Evolutionary conservation across 768 basidiomycete species (phyloP), one percentile per base, ranked within the genome.

Genomic region (Tubosaeta sp.): DNA sequence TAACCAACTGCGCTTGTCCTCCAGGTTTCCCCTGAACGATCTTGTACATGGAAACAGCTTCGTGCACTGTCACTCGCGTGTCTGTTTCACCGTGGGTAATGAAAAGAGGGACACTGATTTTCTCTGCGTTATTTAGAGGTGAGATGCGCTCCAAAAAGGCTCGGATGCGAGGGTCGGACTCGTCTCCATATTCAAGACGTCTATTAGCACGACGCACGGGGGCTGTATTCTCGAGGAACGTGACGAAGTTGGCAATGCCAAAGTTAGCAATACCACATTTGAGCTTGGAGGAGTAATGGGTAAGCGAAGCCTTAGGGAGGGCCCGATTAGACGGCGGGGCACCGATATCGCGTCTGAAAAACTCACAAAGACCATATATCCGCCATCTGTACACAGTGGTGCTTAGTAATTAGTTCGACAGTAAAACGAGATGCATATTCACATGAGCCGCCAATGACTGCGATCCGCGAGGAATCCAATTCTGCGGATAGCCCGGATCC

Each of bases 11-110:
- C 6, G 64, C 60, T 32, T 63, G 60, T 36, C 68, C 63, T 27
- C 57, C 67, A 3, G 38, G 51, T 7, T 25, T 52, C 24, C 59
- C 52, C 18, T 52, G 47, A 14, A 71, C 65, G 19, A 66, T 69
- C 42, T 68, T 61, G 57, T 60, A 75, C 73, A 75, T 69, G 27
- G 59, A 53, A 14, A 70, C 57, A 1, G 73, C 71, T 53, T 75
- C 73, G 4, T 71, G 67, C 12, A 75, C 65, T 3, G 71, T 64
- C 10, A 76, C 68, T 14, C 74, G 65, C 13, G 62, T 67, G 56
- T 76, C 74, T 8, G 61, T 69, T 40, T 76, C 73, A 10, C 73
- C 73, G 30, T 75, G 73, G 18, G 74, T 70, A 47, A 76, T 72
- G 30, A 67, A 64, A 46, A 75, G 49, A 2, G 73, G 74, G 4